A percentile compares a stretch with the other conserved stretches of the same genome.
These are phyloP conservation scores for Penicillium paneum DNA, from an alignment of 2,329 filamentous ascomycete species.

Conservation along the genomic window DNA sequence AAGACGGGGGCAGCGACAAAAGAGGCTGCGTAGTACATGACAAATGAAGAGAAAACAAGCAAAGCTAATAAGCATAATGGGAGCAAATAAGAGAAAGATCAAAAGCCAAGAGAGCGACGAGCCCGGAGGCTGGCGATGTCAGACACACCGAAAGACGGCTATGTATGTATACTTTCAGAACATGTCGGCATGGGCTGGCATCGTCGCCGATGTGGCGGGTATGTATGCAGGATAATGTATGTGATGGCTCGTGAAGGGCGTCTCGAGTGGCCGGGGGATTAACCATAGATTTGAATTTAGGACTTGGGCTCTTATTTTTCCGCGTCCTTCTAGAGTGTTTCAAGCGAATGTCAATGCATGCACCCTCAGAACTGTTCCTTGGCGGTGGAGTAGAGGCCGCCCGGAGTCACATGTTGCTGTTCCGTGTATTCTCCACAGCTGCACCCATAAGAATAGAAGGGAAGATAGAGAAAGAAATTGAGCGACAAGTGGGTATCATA, in stretches of 20 bases:
- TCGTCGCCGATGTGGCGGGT: neutral
- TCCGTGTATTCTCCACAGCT: neutral
- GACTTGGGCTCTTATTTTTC: constrained; percentile 7
- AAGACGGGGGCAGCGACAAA: neutral
- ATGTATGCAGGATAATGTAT: constrained; percentile 21
- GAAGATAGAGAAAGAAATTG: constrained; percentile 18
- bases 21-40: neutral
- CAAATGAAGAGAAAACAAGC: neutral
- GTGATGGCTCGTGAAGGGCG: constrained; percentile 14
- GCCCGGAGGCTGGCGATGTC: neutral
- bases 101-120: neutral
- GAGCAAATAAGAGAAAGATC: neutral
- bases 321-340: constrained; percentile 4
- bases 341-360: neutral
- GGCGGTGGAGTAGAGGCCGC: neutral
- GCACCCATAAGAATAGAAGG: constrained; percentile 17
- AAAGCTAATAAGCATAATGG: constrained; percentile 5
- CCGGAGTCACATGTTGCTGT: constrained; percentile 1
- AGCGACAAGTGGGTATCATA: constrained; percentile 42
- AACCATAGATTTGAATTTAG: constrained; percentile 8
- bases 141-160: neutral
- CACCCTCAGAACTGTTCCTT: neutral
- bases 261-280: constrained; percentile 7
- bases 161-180: neutral
- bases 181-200: neutral